Evolutionary conservation across 202 grass and related monocot species (phyloP), one percentile per base, ranked within the genome.

Genomic region (Eragrostis tef): DNA sequence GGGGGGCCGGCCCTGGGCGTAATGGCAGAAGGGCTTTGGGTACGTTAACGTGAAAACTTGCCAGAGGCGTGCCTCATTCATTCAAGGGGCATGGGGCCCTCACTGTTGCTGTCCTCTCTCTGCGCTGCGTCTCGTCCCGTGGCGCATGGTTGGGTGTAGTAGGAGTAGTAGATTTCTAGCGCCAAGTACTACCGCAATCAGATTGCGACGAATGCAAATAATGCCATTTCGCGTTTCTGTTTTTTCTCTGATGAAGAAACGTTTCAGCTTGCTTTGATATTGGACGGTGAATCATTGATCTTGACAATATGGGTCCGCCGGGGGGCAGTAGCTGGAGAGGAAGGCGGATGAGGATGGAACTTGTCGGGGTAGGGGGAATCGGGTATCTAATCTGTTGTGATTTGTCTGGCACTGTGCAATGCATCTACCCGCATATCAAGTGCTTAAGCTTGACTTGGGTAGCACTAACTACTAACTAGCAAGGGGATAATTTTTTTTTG

Each of bases 301-400:
- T 70, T 75, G 42, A 43, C 42, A 17, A 26, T 6, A 6, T 44
- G 13, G 56, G 34, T 62, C 15, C 14, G 46, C 34, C 34, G 34
- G 34, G 1, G 34, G 34, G 34, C 53, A 42, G 67, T 56, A 44
- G 82, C 71, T 71, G 47, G 71, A 69, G 69, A 78, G 34, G 3
- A 3, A 48, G 59, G 52, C 10, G 48, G 21, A 41, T 12, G 31
- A 12, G 12, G 77, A 66, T 71, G 65, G 58, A 80, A 81, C 87
- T 58, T 60, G 82, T 89, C 71, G 83, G 71, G 4, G 36, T 57
- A 64, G 82, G 12, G 66, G 64, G 77, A 70, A 77, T 81, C 77
- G 64, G 31, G 14, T 59, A 79, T 61, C 68, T 79, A 4, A 62
- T 73, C 69, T 67, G 60, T 3, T 73, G 36, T 12, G 58, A 19